phyloP scores from a whole-genome alignment of 2,329 filamentous ascomycete species.

The Colletotrichum siamense region DNA sequence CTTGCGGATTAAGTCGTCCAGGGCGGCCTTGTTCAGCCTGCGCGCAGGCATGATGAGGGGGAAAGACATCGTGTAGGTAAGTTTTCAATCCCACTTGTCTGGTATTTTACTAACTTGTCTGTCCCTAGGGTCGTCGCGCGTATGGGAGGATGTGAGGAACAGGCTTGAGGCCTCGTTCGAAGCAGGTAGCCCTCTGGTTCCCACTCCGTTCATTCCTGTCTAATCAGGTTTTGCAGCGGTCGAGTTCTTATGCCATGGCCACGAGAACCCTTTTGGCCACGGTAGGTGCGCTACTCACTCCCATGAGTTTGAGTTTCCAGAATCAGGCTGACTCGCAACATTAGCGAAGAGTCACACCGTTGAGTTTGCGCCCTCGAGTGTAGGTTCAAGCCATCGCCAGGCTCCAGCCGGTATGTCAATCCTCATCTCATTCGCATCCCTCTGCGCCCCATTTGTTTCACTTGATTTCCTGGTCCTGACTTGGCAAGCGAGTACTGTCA shows the following conservation, averaged over 20 bases:
- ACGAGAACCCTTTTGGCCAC: background rate
- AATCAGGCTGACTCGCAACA: background rate
- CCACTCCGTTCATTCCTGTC: background rate
- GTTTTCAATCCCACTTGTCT: background rate
- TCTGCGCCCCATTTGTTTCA: background rate
- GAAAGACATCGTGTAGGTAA: background rate
- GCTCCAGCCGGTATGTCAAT: background rate
- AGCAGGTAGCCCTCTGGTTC: background rate
- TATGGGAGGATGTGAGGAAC: background rate
- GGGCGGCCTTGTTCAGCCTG: fast-evolving
- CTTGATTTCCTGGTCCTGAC: background rate
- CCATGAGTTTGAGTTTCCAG: background rate
- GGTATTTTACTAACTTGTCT: background rate
- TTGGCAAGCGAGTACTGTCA: background rate
- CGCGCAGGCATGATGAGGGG: background rate
- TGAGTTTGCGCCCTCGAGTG: background rate
- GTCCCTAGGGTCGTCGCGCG: background rate
- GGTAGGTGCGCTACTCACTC: background rate
- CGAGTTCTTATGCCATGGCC: background rate
- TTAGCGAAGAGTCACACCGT: background rate
- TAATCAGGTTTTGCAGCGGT: background rate
- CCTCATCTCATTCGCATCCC: background rate
- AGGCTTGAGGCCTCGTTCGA: background rate
- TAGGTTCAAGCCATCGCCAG: background rate
- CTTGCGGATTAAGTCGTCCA: background rate